Evolutionary conservation across 2,329 filamentous ascomycete species (phyloP), one percentile per base, ranked within the genome.

Genomic region (Colletotrichum nymphaeae): DNA sequence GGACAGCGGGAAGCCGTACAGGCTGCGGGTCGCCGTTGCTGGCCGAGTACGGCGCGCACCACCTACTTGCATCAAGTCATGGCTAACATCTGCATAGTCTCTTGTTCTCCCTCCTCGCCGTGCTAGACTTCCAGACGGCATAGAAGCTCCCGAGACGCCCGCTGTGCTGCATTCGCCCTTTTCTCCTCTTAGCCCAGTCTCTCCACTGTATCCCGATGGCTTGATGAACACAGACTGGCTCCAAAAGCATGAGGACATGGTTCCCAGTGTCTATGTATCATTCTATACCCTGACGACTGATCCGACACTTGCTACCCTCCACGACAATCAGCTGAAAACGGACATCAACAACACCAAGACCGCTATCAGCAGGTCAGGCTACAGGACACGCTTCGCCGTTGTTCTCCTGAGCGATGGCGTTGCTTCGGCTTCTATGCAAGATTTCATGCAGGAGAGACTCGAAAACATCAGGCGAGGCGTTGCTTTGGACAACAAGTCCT

Each of bases 191-290:
- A 97, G 94, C 52, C 95, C 95, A 4, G 89, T 89, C 8, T 98
- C 96, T 8, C 87, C 91, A 2, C 88, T 97, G 3, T 98, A 97
- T 80, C 95, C 96, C 8, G 97, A 98, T 83, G 97, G 96, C 5
- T 86, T 98, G 72, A 91, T 98, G 80, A 91, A 95, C 73, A 88
- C 92, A 24, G 84, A 90, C 74, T 99, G 96, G 96, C 87, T 97
- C 67, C 90, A 90, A 73, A 99, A 98, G 81, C 96, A 98, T 81
- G 95, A 98, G 79, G 87, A 93, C 64, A 86, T 95, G 22, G 88
- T 98, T 26, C 96, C 96, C 1, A 93, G 94, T 74, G 89, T 94
- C 30, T 93, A 94, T 76, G 82, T 97, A 37, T 93, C 93, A 76
- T 97, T 97, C 83, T 97, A 97, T 80, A 88, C 89, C 46, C 90